Evolutionary conservation across 1,284 basidiomycete genomes (phyloP).

Genomic region (Rhodotorula sp.): DNA sequence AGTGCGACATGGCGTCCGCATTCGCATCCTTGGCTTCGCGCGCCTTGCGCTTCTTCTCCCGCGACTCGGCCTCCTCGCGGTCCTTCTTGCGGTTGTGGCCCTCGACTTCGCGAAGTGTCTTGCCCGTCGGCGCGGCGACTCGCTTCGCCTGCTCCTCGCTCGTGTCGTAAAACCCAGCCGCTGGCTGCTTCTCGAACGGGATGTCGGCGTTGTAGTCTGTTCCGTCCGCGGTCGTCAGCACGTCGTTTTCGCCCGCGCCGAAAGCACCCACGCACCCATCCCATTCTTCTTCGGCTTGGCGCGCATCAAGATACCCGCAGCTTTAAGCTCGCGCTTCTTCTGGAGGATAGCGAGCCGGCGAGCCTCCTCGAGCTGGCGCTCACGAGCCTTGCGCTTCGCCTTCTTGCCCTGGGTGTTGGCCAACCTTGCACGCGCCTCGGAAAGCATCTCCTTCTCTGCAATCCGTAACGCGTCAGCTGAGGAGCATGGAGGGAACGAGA

Average conservation of each 20-base stretch:
- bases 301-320: constrained; percentile 83
- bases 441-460: constrained; percentile 98
- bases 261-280: constrained; percentile 71
- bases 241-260: too few relatives aligned
- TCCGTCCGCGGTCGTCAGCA: not conserved
- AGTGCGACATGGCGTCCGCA: constrained; percentile 76
- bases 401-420: constrained; percentile 99
- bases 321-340: constrained; percentile 96
- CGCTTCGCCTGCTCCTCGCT: constrained; percentile 88
- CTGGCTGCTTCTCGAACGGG: constrained; percentile 95
- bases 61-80: constrained; percentile 76
- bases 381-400: constrained; percentile 96
- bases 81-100: constrained; percentile 86
- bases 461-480: not conserved
- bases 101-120: constrained; percentile 80
- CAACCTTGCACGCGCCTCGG: constrained; percentile 93
- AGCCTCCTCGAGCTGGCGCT: constrained; percentile 94
- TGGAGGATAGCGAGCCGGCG: constrained; percentile 89
- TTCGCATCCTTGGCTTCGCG: constrained; percentile 55
- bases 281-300: constrained; percentile 91
- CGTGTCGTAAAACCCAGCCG: constrained; percentile 95
- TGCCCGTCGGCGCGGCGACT: constrained; percentile 83
- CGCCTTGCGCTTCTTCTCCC: constrained; percentile 74
- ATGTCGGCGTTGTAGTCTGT: constrained; percentile 92
- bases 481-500: too few relatives aligned